Conservation (phyloP, 345 rosid species). For the Kernera saxatilis region DNA sequence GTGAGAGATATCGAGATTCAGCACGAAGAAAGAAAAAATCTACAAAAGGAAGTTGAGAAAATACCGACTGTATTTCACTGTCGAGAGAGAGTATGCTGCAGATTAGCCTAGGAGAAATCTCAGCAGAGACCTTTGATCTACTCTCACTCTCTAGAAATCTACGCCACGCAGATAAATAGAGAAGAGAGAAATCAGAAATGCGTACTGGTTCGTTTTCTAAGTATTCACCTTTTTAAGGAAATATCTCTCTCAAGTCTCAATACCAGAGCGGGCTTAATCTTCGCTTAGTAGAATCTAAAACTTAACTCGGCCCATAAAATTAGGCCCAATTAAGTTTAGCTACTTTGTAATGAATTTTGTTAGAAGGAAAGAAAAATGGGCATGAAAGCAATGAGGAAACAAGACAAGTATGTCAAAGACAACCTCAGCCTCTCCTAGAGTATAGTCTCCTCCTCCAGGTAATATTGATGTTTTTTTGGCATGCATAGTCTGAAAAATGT, state of each 20-base stretch:
- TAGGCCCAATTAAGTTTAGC: neutral
- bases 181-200: neutral
- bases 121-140: neutral
- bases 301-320: neutral
- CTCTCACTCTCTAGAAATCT: neutral
- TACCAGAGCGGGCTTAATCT: neutral
- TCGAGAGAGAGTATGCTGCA: neutral
- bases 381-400: too few relatives aligned
- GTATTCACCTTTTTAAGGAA: neutral
- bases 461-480: neutral
- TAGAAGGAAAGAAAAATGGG: neutral
- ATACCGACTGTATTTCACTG: neutral
- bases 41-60: neutral
- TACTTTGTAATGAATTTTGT: neutral
- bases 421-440: neutral
- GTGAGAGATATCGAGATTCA: neutral
- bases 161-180: constrained; percentile 9
- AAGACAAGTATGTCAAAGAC: neutral
- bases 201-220: constrained; percentile 1
- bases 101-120: neutral
- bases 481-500: too few relatives aligned
- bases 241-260: neutral
- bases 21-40: neutral
- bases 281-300: neutral
- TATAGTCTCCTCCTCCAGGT: neutral